Evolutionary conservation across 2,329 filamentous ascomycete genomes (phyloP).

Genomic region (Nemania diffusa): DNA sequence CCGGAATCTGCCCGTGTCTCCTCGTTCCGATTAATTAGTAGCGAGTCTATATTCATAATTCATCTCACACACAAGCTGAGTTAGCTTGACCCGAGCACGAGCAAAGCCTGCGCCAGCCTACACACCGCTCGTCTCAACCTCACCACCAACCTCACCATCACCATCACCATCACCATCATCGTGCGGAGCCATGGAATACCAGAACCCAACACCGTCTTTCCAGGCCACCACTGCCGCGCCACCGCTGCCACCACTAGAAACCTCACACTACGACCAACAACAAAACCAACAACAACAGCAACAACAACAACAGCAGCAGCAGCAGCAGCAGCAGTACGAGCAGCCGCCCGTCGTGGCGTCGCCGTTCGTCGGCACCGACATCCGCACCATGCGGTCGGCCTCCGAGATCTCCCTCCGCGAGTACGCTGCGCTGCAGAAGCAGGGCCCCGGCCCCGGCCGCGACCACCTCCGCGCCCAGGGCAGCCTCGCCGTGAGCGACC

Average conservation of each 20-base stretch:
- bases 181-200: slow-evolving; percentile 26
- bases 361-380: slow-evolving; percentile 40
- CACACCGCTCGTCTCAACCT: slow-evolving; percentile 8
- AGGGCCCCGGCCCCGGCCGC: slow-evolving; percentile 50
- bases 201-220: slow-evolving; percentile 27
- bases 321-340: slow-evolving; percentile 11
- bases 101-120: neutral
- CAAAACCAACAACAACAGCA: slow-evolving; percentile 2
- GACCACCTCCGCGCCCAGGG: slow-evolving; percentile 57
- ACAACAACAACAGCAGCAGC: slow-evolving; percentile 3
- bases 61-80: neutral
- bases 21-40: neutral
- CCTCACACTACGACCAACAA: neutral
- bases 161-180: neutral
- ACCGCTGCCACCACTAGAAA: neutral
- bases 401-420: slow-evolving; percentile 51
- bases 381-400: slow-evolving; percentile 41
- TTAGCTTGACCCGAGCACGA: too few relatives aligned
- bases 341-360: slow-evolving; percentile 13
- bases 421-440: slow-evolving; percentile 50
- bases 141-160: neutral
- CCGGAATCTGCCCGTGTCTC: neutral
- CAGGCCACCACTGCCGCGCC: neutral
- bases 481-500: slow-evolving; percentile 55
- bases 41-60: neutral